phyloP scores from a whole-genome alignment of 257 asterid genomes.

The Parsonsia alboflavescens region DNA sequence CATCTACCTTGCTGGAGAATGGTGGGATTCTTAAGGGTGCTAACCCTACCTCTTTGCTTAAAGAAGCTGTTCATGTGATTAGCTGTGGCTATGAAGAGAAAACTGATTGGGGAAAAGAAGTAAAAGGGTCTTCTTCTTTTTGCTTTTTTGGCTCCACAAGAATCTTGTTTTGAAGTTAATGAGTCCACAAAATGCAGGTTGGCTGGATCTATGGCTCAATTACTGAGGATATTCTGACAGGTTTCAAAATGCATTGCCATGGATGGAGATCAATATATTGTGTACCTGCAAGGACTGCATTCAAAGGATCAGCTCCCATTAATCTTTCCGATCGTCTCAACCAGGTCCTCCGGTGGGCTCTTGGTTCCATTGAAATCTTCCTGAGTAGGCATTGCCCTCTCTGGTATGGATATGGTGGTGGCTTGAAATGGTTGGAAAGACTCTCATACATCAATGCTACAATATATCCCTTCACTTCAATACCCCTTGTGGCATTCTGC shows the following conservation, averaged over 20 bases:
- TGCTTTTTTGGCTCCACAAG: not conserved
- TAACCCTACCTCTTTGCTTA: conserved; percentile 25
- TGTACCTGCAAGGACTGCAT: conserved; percentile 25
- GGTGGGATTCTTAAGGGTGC: conserved; percentile 23
- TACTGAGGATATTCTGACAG: conserved; percentile 36
- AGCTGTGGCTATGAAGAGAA: conserved; percentile 38
- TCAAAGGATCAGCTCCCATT: conserved; percentile 34
- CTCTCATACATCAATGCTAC: conserved; percentile 27
- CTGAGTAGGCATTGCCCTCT: conserved; percentile 30
- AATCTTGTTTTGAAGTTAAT: not conserved
- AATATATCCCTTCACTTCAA: conserved; percentile 28
- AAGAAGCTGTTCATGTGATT: conserved; percentile 37
- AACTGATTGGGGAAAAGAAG: conserved; percentile 44
- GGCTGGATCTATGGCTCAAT: conserved; percentile 44
- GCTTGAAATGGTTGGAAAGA: conserved; percentile 29
- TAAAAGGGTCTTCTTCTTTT: not conserved
- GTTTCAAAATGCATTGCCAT: conserved; percentile 38
- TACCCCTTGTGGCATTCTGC: conserved; percentile 28
- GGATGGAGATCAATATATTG: conserved; percentile 43
- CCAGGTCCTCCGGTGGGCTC: conserved; percentile 37
- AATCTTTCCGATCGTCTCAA: conserved; percentile 35
- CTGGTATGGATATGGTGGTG: conserved; percentile 33
- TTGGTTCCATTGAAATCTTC: conserved; percentile 35
- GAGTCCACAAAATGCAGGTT: conserved; percentile 14
- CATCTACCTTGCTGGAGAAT: conserved; percentile 24